Base-by-base conservation (phyloP, 164 flowering plant species). In the Magnolia sinica region DNA sequence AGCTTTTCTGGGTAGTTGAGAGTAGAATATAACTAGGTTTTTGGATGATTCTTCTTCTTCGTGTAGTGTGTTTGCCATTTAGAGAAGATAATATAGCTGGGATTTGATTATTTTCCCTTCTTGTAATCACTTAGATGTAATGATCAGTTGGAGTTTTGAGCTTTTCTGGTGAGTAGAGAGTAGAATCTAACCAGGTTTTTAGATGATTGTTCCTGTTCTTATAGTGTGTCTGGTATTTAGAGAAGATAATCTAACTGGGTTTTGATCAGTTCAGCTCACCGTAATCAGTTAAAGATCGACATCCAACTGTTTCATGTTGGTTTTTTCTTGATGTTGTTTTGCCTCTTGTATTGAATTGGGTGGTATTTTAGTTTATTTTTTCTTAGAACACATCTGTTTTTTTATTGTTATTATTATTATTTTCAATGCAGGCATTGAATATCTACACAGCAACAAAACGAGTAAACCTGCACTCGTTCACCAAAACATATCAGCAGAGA, bases 401-500 rank as follows among this genome's bases (percentile, higher is more conserved):
- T 20, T 11, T 65, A 10, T 9, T 50, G 64, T 75, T 74, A 27
- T 27, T 1, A 27, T 27, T 27, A 1, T 27, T 27, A 1, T 27
- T 1, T 61, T 59, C 64, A 29, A 4, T 68, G 22, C 92, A 96
- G 99, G 98, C 70, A 86, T 96, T 18, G 86, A 78, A 6, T 96
- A 92, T 81, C 73, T 96, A 59, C 99, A 96, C 76, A 81, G 82
- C 13, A 78, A 64, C 76, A 86, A 81, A 63, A 86, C 83, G 45
- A 87, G 78, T 76, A 95, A 89, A 73, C 89, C 88, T 37, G 83
- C 86, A 7, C 67, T 93, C 3, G 91, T 92, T 75, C 97, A 92
- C 86, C 97, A 88, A 79, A 94, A 88, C 76, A 79, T 96, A 82
- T 92, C 98, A 3, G 98, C 96, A 0, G 94, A 91, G 80, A 96